Percentiles rank a stretch among this genome's conserved stretches.
phyloP scores from a whole-genome alignment of 2,329 filamentous ascomycete species.

The Verticillium tricorpus region DNA sequence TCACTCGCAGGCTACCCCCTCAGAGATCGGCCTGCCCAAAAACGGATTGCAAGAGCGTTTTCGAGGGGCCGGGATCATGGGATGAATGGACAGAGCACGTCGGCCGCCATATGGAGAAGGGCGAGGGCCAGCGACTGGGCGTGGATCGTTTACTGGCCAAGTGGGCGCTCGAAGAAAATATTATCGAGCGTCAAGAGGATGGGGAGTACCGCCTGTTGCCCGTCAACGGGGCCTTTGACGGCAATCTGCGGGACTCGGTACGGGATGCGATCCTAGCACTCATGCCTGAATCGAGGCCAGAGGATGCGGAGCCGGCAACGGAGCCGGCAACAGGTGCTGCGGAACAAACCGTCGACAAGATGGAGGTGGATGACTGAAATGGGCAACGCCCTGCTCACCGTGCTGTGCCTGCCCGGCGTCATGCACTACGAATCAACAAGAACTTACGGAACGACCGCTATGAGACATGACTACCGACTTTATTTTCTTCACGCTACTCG shows the following conservation, averaged over 20 bases:
- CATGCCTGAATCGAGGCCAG: slow-evolving; percentile 11
- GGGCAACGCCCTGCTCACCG: background rate
- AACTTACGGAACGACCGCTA: background rate
- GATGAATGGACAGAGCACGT: slow-evolving; percentile 92
- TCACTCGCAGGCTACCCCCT: slow-evolving; percentile 64
- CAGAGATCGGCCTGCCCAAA: slow-evolving; percentile 66
- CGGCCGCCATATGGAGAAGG: slow-evolving; percentile 80
- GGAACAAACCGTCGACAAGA: slow-evolving; percentile 3
- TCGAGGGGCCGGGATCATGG: slow-evolving; percentile 73
- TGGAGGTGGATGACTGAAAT: slow-evolving; percentile 10
- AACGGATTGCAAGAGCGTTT: slow-evolving; percentile 65
- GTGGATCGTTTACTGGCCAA: slow-evolving; percentile 54
- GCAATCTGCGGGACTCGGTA: slow-evolving; percentile 1
- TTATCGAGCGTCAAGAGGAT: slow-evolving; percentile 54
- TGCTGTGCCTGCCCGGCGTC: background rate
- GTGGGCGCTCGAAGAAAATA: slow-evolving; percentile 60
- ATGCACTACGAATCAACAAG: background rate
- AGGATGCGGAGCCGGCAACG: slow-evolving; percentile 2
- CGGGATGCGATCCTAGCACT: slow-evolving; percentile 7
- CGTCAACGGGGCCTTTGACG: slow-evolving; percentile 29
- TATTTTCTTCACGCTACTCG: background rate
- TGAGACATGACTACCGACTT: background rate
- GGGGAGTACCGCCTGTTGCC: slow-evolving; percentile 52
- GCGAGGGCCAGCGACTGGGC: slow-evolving; percentile 52
- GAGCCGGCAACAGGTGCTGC: slow-evolving; percentile 1